Evolutionary conservation across 73 alveolate species (phyloP), one percentile per base, ranked within the genome.

Genomic region (Paramecium biaurelia): DNA sequence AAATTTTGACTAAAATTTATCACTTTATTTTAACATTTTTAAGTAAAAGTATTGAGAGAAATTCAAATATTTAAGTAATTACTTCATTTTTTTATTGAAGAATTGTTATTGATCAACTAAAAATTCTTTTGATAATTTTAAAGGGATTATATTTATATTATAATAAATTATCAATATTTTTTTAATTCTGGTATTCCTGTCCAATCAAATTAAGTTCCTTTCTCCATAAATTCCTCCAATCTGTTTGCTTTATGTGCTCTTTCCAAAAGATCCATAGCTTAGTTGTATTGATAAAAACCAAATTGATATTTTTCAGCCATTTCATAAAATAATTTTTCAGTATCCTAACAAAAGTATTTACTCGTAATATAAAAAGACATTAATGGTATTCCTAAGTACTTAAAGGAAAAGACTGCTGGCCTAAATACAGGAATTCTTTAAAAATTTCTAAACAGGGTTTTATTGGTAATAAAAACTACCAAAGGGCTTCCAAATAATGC

Each of bases 151-250:
- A 53, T 53, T 53, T 53, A 53, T 53, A 53, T 53, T 53, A 53
- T 53, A 53, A 53, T 63, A 30, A 34, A 63, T 63, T 24, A 63
- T 63, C 84, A 63, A 63, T 63, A 63, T 63, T 63, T 63, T 72
- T 72, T 72, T 37, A 72, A 72, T 32, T 72, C 87, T 72, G 87
- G 87, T 72, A 72, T 72, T 37, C 59, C 59, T 72, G 87, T 37
- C 87, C 87, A 72, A 72, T 72, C 87, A 72, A 72, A 72, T 72
- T 72, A 32, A 4, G 57, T 34, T 72, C 87, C 87, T 41, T 37
- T 37, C 20, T 72, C 87, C 87, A 72, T 37, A 37, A 72, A 72
- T 72, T 72, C 87, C 0, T 72, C 87, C 20, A 72, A 37, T 41
- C 59, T 72, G 18, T 72, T 72, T 1, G 59, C 87, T 72, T 41